Percentiles rank a stretch among this genome's conserved stretches.
phyloP scores from a whole-genome alignment of 2,329 filamentous ascomycete species.

The Orbilia oligospora region DNA sequence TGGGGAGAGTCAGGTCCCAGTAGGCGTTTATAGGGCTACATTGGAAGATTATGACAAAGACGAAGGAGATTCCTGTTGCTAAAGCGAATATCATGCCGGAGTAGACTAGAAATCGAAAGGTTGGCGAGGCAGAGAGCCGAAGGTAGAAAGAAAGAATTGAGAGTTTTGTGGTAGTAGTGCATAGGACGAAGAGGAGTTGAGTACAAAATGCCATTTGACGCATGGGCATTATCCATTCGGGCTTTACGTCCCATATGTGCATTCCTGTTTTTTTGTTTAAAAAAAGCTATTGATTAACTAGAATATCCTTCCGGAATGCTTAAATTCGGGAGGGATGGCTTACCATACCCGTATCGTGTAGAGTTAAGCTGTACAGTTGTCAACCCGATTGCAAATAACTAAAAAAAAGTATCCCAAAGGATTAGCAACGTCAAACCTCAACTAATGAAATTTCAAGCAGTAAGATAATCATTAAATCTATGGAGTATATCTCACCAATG shows the following conservation, averaged over 20 bases:
- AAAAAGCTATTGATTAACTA: neutral
- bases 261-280: slow-evolving; percentile 32
- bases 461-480: too few species aligned
- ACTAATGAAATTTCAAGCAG: too few species aligned
- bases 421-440: too few species aligned
- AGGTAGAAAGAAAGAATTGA: slow-evolving; percentile 60
- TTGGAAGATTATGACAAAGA: slow-evolving; percentile 55
- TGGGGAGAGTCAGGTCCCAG: slow-evolving; percentile 49
- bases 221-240: slow-evolving; percentile 57
- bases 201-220: slow-evolving; percentile 57
- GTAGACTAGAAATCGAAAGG: slow-evolving; percentile 43
- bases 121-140: slow-evolving; percentile 47
- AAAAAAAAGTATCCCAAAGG: neutral
- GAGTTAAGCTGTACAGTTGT: slow-evolving; percentile 49
- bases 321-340: neutral
- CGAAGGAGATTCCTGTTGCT: slow-evolving; percentile 40
- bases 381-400: slow-evolving; percentile 51
- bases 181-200: slow-evolving; percentile 57
- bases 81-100: slow-evolving; percentile 37
- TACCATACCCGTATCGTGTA: slow-evolving; percentile 57
- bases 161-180: slow-evolving; percentile 53
- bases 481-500: slow-evolving; percentile 35
- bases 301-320: too few species aligned
- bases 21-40: slow-evolving; percentile 51
- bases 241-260: slow-evolving; percentile 58